Conservation (phyloP, 257 asterid genomes). For the Forsythia suspensa region DNA sequence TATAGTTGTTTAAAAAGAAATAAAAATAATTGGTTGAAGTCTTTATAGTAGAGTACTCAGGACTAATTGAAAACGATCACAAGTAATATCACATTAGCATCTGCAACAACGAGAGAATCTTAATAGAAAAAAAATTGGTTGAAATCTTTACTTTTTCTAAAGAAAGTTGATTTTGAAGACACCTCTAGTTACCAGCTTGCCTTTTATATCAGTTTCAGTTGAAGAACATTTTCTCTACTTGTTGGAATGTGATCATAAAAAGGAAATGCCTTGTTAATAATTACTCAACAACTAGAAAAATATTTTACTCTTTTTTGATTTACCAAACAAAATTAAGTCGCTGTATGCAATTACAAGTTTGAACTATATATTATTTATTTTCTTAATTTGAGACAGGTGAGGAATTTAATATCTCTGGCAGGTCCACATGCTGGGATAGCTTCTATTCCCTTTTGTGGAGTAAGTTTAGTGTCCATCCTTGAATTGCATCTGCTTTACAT, state of each 20-base stretch:
- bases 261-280: too few relatives aligned
- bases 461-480: conserved; percentile 34
- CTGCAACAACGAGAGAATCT: too few relatives aligned
- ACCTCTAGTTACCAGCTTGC: neutral
- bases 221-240: neutral
- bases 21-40: too few relatives aligned
- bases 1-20: too few relatives aligned
- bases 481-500: neutral
- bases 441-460: conserved; percentile 80
- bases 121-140: too few relatives aligned
- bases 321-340: neutral
- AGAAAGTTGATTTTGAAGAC: neutral
- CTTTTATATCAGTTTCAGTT: neutral
- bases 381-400: conserved; percentile 57
- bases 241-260: too few relatives aligned
- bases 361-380: neutral
- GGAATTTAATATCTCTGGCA: conserved; percentile 76
- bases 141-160: too few relatives aligned
- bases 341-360: neutral
- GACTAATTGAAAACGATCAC: too few relatives aligned
- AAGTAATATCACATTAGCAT: too few relatives aligned
- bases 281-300: too few relatives aligned
- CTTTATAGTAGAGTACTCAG: too few relatives aligned
- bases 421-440: conserved; percentile 99
- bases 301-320: neutral